phyloP scores from a whole-genome alignment of 2,329 filamentous ascomycete species.

The Fusarium veterinarium region DNA sequence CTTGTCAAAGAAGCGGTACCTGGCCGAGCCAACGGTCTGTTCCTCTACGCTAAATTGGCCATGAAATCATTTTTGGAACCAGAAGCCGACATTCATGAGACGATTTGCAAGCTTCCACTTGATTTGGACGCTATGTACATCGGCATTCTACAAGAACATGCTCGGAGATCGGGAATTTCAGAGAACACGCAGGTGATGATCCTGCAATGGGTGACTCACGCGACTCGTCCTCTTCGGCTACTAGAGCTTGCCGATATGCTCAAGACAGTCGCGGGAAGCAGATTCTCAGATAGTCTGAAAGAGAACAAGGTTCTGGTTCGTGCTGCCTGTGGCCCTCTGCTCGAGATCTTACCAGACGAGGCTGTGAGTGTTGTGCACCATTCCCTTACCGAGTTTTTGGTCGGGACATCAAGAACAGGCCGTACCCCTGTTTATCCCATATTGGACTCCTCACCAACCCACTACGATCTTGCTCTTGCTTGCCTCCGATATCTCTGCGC shows the following conservation, averaged over 20 bases:
- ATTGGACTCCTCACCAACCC: constrained; percentile 18
- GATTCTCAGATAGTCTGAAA: constrained; percentile 2
- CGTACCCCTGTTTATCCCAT: constrained; percentile 13
- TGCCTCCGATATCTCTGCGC: constrained; percentile 33
- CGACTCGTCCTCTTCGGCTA: constrained; percentile 31
- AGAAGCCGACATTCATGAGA: neutral
- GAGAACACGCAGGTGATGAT: constrained; percentile 26
- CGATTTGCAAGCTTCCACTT: constrained; percentile 14
- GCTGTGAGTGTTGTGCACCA: constrained; percentile 38
- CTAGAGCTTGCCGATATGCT: constrained; percentile 38
- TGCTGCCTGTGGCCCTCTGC: constrained; percentile 31
- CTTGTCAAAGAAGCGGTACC: constrained; percentile 29
- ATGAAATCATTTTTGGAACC: constrained; percentile 35
- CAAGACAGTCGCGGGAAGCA: neutral
- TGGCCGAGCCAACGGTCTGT: constrained; percentile 35
- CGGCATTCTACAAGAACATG: constrained; percentile 25
- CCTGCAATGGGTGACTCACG: constrained; percentile 31
- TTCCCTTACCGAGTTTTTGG: constrained; percentile 37
- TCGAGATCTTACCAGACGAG: constrained; percentile 36
- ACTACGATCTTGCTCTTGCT: constrained; percentile 24
- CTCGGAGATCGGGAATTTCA: constrained; percentile 22
- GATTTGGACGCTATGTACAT: constrained; percentile 33
- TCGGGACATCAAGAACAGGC: constrained; percentile 11
- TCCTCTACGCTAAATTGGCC: constrained; percentile 39
- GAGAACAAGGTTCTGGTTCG: constrained; percentile 27